Conservation (phyloP, 2,329 filamentous ascomycete species). For the Claviceps digitariae region DNA sequence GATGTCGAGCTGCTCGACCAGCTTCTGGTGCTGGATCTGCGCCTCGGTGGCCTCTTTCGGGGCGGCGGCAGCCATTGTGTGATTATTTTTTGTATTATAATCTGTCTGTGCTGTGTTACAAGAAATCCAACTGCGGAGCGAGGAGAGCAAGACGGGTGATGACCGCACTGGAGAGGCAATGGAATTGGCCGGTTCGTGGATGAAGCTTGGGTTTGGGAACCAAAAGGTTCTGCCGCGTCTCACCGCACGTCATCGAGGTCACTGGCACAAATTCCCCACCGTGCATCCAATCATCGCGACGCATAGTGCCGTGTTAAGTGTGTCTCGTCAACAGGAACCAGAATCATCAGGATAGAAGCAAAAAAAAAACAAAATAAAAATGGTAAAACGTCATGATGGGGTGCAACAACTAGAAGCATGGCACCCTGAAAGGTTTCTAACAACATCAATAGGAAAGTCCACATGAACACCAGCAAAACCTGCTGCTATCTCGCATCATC, state of each 20-base stretch:
- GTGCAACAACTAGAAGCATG: not conserved
- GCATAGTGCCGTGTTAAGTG: not conserved
- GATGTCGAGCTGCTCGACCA: constrained; percentile 87
- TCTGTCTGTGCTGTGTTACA: not conserved
- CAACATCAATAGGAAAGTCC: constrained; percentile 59
- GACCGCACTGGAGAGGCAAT: not conserved
- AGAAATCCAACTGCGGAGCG: not conserved
- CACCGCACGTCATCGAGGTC: constrained; percentile 16
- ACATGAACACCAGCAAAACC: constrained; percentile 92
- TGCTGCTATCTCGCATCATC: constrained; percentile 88
- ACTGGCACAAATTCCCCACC: not conserved
- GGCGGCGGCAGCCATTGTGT: constrained; percentile 31
- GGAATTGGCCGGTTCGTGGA: not conserved
- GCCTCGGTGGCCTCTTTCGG: constrained; percentile 43
- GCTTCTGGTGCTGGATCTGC: constrained; percentile 67
- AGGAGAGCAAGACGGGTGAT: not conserved
- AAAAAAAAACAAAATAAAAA: not conserved
- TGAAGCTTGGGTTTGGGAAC: not conserved
- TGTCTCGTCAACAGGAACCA: not conserved
- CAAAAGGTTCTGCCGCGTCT: constrained; percentile 19
- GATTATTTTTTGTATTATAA: not conserved
- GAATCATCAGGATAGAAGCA: not conserved
- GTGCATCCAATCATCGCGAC: not conserved
- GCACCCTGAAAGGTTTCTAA: not conserved
- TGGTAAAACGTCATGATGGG: not conserved